Base-by-base conservation (phyloP, 2,329 filamentous ascomycete species). In the Hyphodiscus sp. region DNA sequence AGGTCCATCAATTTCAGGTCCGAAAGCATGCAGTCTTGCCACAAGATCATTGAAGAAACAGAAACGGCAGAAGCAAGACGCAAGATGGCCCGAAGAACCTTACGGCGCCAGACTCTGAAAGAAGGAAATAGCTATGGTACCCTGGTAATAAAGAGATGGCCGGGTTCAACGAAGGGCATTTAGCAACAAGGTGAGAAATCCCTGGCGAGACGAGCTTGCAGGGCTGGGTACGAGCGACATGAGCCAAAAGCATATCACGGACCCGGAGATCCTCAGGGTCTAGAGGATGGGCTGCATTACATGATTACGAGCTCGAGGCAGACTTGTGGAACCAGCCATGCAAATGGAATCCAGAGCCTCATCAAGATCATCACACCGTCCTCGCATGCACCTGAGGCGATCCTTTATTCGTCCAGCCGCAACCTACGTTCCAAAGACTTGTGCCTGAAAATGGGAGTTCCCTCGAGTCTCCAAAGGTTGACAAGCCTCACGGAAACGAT, bases 51-150 rank as follows among this genome's bases (percentile, higher is more conserved):
- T 51, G 23, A 57, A 50, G 53, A 57, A 54, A 46, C 45, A 50
- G 50, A 38, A 52, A 52, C 52, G 47, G 47, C 49, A 53, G 44
- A 51, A 52, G 23, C 43, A 57, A 44, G 44, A 20, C 20, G 46
- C 51, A 45, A 29, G 43, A 53, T 43, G n/a, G 41, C 49, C 47
- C 19, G 43, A 47, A 53, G 16, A 19, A 26, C 38, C 41, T 45
- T 55, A 51, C 45, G 44, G 26, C 19, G 26, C 41, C 47, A 42
- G 23, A 42, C 23, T 58, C 23, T 60, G 50, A 50, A 63, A 60
- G 48, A 56, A 59, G 60, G 46, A 63, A 63, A 63, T 52, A 64
- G 62, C 59, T 63, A 64, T 62, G 62, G 54, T 48, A 52, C 51
- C 58, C 60, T 50, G 41, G 58, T 47, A 42, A 49, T 45, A 13